A percentile compares a stretch with the other conserved stretches of the same genome.
phyloP scores from a whole-genome alignment of 2,329 filamentous ascomycete species.

The Corniculantispora saksenae region DNA sequence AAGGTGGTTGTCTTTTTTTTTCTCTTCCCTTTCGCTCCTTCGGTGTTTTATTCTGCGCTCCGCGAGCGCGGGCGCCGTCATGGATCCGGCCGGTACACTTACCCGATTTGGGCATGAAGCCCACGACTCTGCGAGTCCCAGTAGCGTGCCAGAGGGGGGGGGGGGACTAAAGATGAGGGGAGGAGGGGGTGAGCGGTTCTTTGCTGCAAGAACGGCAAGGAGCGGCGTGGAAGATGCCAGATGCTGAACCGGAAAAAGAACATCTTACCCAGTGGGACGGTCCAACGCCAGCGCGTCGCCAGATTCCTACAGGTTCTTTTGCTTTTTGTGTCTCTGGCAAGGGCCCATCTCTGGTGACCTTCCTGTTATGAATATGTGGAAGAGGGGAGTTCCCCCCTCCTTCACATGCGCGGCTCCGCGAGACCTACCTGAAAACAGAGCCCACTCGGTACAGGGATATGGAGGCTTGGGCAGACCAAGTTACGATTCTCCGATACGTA shows the following conservation, averaged over 20 bases:
- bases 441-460: background rate
- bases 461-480: background rate
- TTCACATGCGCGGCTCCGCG: conserved; percentile 11
- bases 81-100: conserved; percentile 15
- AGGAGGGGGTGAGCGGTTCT: background rate
- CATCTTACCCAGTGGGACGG: background rate
- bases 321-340: background rate
- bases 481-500: background rate
- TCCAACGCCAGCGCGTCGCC: background rate
- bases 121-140: background rate
- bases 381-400: background rate
- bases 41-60: background rate
- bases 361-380: background rate
- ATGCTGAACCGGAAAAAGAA: background rate
- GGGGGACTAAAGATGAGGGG: background rate
- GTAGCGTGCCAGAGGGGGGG: background rate
- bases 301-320: conserved; percentile 9
- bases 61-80: background rate
- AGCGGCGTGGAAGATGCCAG: conserved; percentile 1
- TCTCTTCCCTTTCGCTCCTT: background rate
- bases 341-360: conserved; percentile 1
- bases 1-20: background rate
- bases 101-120: conserved; percentile 14
- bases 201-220: background rate
- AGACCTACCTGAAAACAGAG: conserved; percentile 3